Conservation (phyloP, 2,329 filamentous ascomycete genomes). For the Aureobasidium sp. region DNA sequence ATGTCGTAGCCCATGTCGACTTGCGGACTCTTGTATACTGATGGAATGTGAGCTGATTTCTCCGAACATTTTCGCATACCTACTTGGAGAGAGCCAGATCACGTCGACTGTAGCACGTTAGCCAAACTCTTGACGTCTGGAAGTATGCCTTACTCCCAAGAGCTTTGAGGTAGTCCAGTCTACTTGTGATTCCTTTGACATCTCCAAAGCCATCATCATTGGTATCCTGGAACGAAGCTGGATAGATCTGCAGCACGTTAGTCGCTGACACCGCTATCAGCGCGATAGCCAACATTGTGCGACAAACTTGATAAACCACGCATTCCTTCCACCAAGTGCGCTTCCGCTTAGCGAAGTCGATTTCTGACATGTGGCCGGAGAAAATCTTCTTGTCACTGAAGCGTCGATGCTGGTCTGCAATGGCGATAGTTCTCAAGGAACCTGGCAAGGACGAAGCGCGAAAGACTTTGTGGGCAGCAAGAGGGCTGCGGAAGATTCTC, state of each 20-base stretch:
- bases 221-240: constrained; percentile 39
- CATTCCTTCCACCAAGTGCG: neutral
- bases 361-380: neutral
- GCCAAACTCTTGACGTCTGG: neutral
- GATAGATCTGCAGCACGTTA: constrained; percentile 30
- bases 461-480: too few relatives aligned
- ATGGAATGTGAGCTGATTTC: constrained; percentile 35
- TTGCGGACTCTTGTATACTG: constrained; percentile 53
- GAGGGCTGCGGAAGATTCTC: neutral
- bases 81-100: constrained; percentile 58
- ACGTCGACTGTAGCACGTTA: constrained; percentile 48
- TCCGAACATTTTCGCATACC: constrained; percentile 49
- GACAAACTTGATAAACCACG: neutral
- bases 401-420: neutral
- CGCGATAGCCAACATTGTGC: too few relatives aligned
- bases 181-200: constrained; percentile 52
- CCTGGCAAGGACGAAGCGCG: neutral
- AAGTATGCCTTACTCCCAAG: neutral
- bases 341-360: neutral
- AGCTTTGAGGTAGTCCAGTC: constrained; percentile 51
- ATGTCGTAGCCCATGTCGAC: constrained; percentile 62
- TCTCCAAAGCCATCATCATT: constrained; percentile 54
- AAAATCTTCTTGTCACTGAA: neutral
- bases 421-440: neutral
- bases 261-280: too few relatives aligned